Evolutionary conservation across 768 basidiomycete genomes (phyloP).

Genomic region (Dioszegia hungarica): DNA sequence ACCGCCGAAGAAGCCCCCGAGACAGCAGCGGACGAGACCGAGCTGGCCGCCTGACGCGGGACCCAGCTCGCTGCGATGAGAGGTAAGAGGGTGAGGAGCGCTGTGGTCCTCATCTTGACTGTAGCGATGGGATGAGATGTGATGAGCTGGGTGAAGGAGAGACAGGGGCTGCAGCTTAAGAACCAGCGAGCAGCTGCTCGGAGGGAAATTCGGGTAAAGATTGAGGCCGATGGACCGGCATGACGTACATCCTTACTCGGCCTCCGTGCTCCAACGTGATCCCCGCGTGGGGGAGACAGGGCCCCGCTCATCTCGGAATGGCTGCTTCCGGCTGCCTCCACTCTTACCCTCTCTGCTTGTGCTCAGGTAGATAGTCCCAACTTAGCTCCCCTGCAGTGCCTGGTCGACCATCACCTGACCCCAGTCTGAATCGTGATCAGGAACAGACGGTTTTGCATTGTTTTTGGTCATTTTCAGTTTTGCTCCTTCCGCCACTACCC

Average conservation of each 20-base stretch:
- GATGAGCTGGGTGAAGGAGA: background rate
- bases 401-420: background rate
- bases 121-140: no score
- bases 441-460: constrained; percentile 8
- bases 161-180: background rate
- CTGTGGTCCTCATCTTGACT: background rate
- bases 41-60: background rate
- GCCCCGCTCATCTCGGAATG: no score
- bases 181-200: no score
- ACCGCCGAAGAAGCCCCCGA: background rate
- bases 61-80: constrained; percentile 2
- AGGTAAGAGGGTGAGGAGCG: background rate
- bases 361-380: no score
- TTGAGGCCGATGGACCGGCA: no score
- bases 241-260: no score
- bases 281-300: no score
- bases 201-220: no score
- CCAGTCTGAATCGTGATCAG: background rate
- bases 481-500: background rate
- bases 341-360: no score
- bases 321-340: no score
- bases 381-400: no score
- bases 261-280: no score
- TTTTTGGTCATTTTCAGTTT: constrained; percentile 8
- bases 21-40: background rate